Evolutionary conservation across 495 filamentous ascomycete genomes (phyloP).

Genomic region (Opeltia flavorubescens): DNA sequence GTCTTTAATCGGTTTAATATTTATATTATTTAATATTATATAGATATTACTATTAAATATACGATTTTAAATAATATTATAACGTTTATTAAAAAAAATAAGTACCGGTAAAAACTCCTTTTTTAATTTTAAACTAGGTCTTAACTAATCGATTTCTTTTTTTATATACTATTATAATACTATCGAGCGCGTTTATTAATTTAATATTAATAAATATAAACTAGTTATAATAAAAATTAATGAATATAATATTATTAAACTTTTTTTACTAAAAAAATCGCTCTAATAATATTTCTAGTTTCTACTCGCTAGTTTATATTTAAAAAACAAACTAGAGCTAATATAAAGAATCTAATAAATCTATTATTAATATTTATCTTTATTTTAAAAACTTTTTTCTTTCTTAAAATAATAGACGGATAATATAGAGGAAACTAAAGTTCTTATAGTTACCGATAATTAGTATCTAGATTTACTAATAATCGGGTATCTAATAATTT

Average conservation of each 20-base stretch:
- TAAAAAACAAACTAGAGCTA: not conserved
- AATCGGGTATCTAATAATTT: not conserved
- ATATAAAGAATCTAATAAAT: not conserved
- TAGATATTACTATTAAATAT: not conserved
- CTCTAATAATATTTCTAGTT: not conserved
- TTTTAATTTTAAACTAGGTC: not conserved
- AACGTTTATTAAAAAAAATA: slow-evolving; percentile 7
- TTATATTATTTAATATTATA: not conserved
- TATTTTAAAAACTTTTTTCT: not conserved
- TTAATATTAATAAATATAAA: not conserved
- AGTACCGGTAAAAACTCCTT: slow-evolving; percentile 5
- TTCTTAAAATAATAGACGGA: not conserved
- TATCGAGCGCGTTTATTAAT: not conserved
- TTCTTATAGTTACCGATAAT: not conserved
- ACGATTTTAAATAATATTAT: slow-evolving; percentile 10
- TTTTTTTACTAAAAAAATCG: not conserved
- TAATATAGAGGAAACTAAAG: not conserved
- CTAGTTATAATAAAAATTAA: not conserved
- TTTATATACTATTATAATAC: not conserved
- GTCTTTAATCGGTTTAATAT: not conserved
- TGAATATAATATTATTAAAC: not conserved
- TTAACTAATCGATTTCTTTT: not conserved
- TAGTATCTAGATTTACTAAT: not conserved
- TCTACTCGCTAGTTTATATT: not conserved
- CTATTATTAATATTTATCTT: not conserved